Conservation (phyloP, 768 basidiomycete species). For the Xerocomus brunneocitrinus region DNA sequence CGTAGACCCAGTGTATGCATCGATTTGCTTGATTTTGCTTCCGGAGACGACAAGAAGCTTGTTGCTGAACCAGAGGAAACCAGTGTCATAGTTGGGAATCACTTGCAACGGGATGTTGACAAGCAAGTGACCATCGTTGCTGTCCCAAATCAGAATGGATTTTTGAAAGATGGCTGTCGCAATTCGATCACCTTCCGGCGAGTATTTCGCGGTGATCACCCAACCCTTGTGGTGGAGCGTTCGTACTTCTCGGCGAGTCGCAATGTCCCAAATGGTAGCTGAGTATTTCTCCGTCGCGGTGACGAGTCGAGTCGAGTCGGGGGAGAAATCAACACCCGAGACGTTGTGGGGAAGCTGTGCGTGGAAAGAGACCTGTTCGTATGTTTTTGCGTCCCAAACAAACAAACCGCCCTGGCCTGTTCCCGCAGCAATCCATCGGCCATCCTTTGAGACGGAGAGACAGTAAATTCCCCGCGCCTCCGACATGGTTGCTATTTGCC, state of each 20-base stretch:
- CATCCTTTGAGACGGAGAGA: conserved; percentile 4
- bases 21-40: not conserved
- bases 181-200: not conserved
- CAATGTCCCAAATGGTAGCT: not conserved
- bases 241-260: not conserved
- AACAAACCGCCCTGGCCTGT: not conserved
- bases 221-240: not conserved
- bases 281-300: not conserved
- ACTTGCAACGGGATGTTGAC: not conserved
- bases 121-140: not conserved
- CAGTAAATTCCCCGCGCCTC: not conserved
- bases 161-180: not conserved
- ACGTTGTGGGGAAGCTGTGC: not conserved
- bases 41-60: not conserved
- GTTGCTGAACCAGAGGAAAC: not conserved
- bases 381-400: not conserved
- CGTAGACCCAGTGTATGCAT: not conserved
- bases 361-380: not conserved
- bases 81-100: not conserved
- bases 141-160: not conserved
- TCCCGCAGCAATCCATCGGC: conserved; percentile 1
- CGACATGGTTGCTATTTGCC: not conserved
- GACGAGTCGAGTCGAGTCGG: not conserved
- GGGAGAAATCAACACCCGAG: conserved; percentile 3
- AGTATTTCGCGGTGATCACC: not conserved